Conservation (phyloP, 2,329 filamentous ascomycete genomes). For the Hypoxylon sp. region DNA sequence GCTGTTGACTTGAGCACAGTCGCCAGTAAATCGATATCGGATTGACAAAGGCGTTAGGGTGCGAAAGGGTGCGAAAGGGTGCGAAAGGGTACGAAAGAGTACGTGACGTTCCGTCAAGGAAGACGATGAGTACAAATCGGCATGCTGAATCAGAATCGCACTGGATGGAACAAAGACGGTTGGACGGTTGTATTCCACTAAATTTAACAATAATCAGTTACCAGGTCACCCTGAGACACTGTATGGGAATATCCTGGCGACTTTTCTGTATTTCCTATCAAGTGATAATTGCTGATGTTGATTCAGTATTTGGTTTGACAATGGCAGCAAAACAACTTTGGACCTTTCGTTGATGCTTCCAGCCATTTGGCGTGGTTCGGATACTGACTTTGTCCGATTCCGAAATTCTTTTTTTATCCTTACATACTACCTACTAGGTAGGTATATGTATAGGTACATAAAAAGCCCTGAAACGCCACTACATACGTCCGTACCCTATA, state of each 20-base stretch:
- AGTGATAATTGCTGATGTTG: slow-evolving; percentile 13
- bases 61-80: not conserved
- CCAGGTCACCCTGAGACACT: not conserved
- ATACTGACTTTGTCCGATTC: slow-evolving; percentile 30
- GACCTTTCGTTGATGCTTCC: not conserved
- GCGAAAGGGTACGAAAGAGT: slow-evolving; percentile 3
- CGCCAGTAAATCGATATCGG: not conserved
- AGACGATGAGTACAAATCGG: slow-evolving; percentile 25
- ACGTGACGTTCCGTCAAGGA: slow-evolving; percentile 31
- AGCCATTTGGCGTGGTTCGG: slow-evolving; percentile 1
- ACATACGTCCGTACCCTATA: too few species aligned
- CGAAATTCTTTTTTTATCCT: slow-evolving; percentile 19
- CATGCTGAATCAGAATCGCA: slow-evolving; percentile 32
- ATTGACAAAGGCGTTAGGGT: slow-evolving; percentile 18
- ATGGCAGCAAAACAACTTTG: not conserved
- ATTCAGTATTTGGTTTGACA: slow-evolving; percentile 24
- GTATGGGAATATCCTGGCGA: not conserved
- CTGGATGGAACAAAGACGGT: not conserved
- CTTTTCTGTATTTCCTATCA: not conserved
- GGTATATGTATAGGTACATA: not conserved
- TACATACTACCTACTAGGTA: slow-evolving; percentile 3
- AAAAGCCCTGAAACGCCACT: too few species aligned
- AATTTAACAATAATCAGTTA: not conserved
- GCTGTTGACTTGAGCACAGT: slow-evolving; percentile 14
- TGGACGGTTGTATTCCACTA: not conserved